Evolutionary conservation across 768 basidiomycete species (phyloP).

Genomic region (Agrocybe praecox): DNA sequence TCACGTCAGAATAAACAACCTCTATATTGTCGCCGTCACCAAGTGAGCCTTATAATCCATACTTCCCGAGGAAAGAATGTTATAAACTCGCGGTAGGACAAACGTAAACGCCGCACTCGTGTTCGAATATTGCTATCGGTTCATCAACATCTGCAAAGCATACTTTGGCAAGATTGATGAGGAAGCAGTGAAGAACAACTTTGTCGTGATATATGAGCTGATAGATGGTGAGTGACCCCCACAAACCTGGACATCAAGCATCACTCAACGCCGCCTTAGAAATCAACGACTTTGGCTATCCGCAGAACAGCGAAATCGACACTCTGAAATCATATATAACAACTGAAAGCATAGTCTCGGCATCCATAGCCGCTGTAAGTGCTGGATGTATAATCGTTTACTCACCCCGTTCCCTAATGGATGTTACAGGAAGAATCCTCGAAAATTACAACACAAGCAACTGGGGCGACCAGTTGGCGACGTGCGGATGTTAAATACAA

Average conservation of each 20-base stretch:
- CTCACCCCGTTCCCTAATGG: not conserved
- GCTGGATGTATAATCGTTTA: not conserved
- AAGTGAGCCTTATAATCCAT: constrained; percentile 72
- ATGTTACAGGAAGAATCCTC: constrained; percentile 85
- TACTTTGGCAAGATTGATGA: constrained; percentile 99
- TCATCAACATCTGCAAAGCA: constrained; percentile 90
- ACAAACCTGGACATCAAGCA: not conserved
- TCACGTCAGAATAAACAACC: constrained; percentile 93
- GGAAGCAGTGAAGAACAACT: constrained; percentile 98
- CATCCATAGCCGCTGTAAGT: constrained; percentile 80
- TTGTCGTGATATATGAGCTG: constrained; percentile 96
- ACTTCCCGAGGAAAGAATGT: not conserved
- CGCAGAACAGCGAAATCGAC: constrained; percentile 98
- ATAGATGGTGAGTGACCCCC: constrained; percentile 79
- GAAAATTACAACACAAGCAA: constrained; percentile 96
- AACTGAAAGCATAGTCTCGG: constrained; percentile 91
- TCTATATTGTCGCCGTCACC: constrained; percentile 94
- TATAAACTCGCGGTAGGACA: constrained; percentile 51
- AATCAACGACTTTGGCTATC: constrained; percentile 98
- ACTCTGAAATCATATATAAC: constrained; percentile 98
- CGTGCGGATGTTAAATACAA: constrained; percentile 96
- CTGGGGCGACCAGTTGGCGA: constrained; percentile 95
- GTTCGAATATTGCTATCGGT: constrained; percentile 97
- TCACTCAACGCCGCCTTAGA: constrained; percentile 38
- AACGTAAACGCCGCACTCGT: constrained; percentile 98